A percentile compares a stretch with the other conserved stretches of the same genome.
phyloP scores from a whole-genome alignment of 1,284 basidiomycete species.

The Volvariella surrecta region DNA sequence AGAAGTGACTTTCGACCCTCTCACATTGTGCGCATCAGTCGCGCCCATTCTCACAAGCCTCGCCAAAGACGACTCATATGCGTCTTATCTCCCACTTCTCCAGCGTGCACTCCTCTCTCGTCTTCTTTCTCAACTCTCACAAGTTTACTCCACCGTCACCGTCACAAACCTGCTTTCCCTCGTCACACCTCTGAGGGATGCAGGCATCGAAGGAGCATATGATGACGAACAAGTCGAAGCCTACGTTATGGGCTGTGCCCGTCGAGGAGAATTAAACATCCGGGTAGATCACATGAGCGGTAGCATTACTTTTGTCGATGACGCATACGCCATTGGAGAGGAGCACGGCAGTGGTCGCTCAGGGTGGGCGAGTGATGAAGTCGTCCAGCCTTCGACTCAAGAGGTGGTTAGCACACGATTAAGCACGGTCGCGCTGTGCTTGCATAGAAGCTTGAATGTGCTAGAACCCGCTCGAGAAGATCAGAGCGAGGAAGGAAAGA shows the following conservation, averaged over 20 bases:
- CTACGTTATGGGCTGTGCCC: conserved; percentile 89
- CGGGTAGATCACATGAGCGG: conserved; percentile 87
- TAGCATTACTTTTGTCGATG: conserved; percentile 82
- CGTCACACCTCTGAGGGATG: conserved; percentile 64
- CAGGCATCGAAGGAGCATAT: conserved; percentile 43
- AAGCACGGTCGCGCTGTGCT: conserved; percentile 62
- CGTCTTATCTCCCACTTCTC: conserved; percentile 84
- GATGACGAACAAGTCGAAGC: conserved; percentile 79
- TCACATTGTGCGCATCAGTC: conserved; percentile 79
- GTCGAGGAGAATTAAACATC: conserved; percentile 83
- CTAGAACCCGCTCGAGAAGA: conserved; percentile 35
- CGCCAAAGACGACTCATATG: conserved; percentile 47
- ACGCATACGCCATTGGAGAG: conserved; percentile 49
- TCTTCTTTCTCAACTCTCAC: conserved; percentile 89
- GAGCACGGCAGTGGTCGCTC: conserved; percentile 22
- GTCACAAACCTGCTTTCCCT: conserved; percentile 72
- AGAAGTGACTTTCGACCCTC: conserved; percentile 93
- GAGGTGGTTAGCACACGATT: conserved; percentile 73
- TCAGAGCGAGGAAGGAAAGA: conserved; percentile 45
- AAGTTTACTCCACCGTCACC: conserved; percentile 90
- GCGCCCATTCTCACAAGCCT: conserved; percentile 76
- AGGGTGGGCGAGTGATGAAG: conserved; percentile 29
- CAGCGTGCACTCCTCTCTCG: conserved; percentile 90
- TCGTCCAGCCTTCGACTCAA: conserved; percentile 62
- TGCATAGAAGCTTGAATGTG: conserved; percentile 61